Percentiles rank a stretch among this genome's conserved stretches.
These are phyloP conservation scores for Teunomyces gatunensis DNA, from an alignment of 805 yeast species.

Conservation along the genomic window DNA sequence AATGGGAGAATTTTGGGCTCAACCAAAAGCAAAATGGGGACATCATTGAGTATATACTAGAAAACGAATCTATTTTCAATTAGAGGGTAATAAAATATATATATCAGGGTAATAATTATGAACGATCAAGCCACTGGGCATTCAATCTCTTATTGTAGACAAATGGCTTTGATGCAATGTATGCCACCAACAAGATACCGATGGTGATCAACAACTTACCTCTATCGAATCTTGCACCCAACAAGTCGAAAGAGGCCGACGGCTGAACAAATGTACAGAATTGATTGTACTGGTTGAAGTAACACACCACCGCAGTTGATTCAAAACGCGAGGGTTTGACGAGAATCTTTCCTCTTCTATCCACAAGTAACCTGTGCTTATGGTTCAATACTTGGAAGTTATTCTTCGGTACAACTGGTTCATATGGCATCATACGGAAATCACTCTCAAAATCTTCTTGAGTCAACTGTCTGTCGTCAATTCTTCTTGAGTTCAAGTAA, in stretches of 20 bases:
- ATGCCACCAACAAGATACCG: conserved; percentile 44
- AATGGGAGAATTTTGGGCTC: conserved; percentile 33
- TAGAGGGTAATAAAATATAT: conserved; percentile 6
- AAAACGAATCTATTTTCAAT: conserved; percentile 20
- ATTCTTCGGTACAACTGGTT: conserved; percentile 52
- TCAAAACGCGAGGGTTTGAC: conserved; percentile 63
- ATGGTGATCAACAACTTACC: conserved; percentile 61
- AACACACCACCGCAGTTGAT: conserved; percentile 73
- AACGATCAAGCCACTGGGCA: conserved; percentile 46
- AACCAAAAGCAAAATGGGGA: conserved; percentile 14
- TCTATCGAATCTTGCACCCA: conserved; percentile 67
- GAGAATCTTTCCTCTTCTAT: conserved; percentile 21
- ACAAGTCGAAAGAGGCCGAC: conserved; percentile 76
- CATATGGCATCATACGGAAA: conserved; percentile 61
- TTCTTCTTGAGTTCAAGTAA: conserved; percentile 66
- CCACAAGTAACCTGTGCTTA: conserved; percentile 27
- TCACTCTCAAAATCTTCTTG: conserved; percentile 52
- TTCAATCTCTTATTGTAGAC: conserved; percentile 54
- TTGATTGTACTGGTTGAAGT: conserved; percentile 56
- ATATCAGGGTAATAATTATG: not conserved
- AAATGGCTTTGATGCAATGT: conserved; percentile 54
- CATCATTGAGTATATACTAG: conserved; percentile 16
- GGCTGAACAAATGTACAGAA: conserved; percentile 80
- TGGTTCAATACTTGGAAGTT: conserved; percentile 34
- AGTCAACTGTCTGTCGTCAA: conserved; percentile 51